phyloP scores from a whole-genome alignment of 352 stramenopile genomes.

The Phytophthora nicotianae region DNA sequence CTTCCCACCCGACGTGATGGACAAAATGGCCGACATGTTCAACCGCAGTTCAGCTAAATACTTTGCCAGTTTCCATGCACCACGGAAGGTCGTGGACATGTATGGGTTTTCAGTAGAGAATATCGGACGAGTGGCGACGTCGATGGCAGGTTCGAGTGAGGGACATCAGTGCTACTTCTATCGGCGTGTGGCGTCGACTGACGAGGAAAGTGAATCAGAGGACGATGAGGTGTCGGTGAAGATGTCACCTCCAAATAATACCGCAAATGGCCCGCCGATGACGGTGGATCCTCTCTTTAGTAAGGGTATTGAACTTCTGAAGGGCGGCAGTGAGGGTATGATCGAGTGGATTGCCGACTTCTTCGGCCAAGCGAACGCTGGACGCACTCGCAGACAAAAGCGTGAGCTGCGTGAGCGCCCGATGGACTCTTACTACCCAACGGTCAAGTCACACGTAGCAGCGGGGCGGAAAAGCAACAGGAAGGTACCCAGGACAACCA shows the following conservation, averaged over 20 bases:
- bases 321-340: slow-evolving; percentile 73
- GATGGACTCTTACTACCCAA: slow-evolving; percentile 80
- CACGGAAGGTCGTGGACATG: slow-evolving; percentile 91
- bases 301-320: slow-evolving; percentile 77
- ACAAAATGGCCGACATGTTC: slow-evolving; percentile 93
- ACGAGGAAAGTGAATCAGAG: slow-evolving; percentile 32
- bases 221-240: slow-evolving; percentile 21
- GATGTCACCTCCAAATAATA: slow-evolving; percentile 23
- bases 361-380: slow-evolving; percentile 64
- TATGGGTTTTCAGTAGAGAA: slow-evolving; percentile 95
- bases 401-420: slow-evolving; percentile 58
- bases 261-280: slow-evolving; percentile 32
- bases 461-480: slow-evolving; percentile 28
- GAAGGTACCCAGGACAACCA: slow-evolving; percentile 24
- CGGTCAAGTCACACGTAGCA: slow-evolving; percentile 59
- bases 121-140: slow-evolving; percentile 88
- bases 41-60: slow-evolving; percentile 90
- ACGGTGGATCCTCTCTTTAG: slow-evolving; percentile 84
- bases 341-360: slow-evolving; percentile 77
- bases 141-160: slow-evolving; percentile 96
- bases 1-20: slow-evolving; percentile 96
- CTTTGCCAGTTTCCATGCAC: slow-evolving; percentile 95
- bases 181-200: slow-evolving; percentile 38
- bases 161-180: slow-evolving; percentile 98
- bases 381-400: slow-evolving; percentile 76